phyloP scores from a whole-genome alignment of 2,329 filamentous ascomycete genomes.

The Leptographium radiaticola region DNA sequence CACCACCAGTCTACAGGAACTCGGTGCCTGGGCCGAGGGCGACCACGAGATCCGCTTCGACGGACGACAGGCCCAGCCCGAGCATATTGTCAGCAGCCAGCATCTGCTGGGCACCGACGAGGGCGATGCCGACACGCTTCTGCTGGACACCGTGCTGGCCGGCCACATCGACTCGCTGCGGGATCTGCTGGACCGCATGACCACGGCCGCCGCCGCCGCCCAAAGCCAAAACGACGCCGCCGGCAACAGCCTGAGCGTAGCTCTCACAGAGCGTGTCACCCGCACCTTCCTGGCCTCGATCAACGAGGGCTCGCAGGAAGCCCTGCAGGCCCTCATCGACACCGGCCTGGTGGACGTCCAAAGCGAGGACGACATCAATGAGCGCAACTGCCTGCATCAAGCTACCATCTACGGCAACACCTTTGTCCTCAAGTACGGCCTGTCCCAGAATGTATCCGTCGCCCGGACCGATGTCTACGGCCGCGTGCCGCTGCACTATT shows the following conservation, averaged over 20 bases:
- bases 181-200: constrained; percentile 69
- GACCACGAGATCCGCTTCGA: constrained; percentile 75
- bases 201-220: constrained; percentile 37
- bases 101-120: constrained; percentile 66
- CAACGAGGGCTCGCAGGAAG: constrained; percentile 66
- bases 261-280: constrained; percentile 64
- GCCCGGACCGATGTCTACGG: constrained; percentile 85
- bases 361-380: constrained; percentile 94
- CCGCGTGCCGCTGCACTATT: constrained; percentile 85
- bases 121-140: constrained; percentile 75
- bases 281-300: constrained; percentile 83
- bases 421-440: constrained; percentile 62
- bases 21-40: constrained; percentile 93
- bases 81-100: constrained; percentile 53
- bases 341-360: constrained; percentile 80
- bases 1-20: constrained; percentile 86
- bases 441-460: constrained; percentile 65
- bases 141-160: constrained; percentile 74
- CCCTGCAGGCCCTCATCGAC: constrained; percentile 63
- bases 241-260: constrained; percentile 30
- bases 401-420: constrained; percentile 86
- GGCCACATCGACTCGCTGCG: constrained; percentile 66
- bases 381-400: constrained; percentile 91
- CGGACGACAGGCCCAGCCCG: constrained; percentile 25
- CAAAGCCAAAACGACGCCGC: constrained; percentile 23